These are phyloP conservation scores for Talaromyces sp. DNA, from an alignment of 2,329 filamentous ascomycete genomes.

Conservation along the genomic window DNA sequence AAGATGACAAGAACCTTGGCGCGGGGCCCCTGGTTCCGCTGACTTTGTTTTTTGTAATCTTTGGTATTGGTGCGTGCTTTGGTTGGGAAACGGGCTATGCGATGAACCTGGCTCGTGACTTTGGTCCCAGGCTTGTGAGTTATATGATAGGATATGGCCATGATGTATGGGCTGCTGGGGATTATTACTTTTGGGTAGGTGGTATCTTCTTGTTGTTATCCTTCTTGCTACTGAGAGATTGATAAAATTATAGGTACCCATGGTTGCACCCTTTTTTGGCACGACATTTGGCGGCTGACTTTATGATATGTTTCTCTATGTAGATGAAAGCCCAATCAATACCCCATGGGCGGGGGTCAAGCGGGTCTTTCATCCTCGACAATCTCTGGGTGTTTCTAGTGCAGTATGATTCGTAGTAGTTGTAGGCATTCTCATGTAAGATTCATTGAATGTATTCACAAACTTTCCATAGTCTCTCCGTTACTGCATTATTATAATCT, in stretches of 20 bases:
- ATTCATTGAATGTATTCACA: background rate
- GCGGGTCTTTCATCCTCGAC: background rate
- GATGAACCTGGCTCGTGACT: constrained; percentile 68
- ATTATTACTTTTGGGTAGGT: constrained; percentile 67
- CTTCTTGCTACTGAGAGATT: background rate
- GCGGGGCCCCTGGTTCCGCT: constrained; percentile 56
- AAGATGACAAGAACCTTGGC: constrained; percentile 44
- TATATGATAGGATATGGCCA: constrained; percentile 64
- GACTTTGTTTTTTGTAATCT: constrained; percentile 65
- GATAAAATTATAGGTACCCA: constrained; percentile 52
- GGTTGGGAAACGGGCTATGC: constrained; percentile 74
- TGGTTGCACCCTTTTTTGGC: constrained; percentile 65
- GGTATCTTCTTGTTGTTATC: background rate
- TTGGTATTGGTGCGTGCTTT: constrained; percentile 67
- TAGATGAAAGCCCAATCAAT: constrained; percentile 65
- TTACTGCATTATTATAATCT: background rate
- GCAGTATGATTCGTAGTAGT: background rate
- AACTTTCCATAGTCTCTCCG: background rate
- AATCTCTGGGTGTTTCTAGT: background rate
- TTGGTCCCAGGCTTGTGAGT: constrained; percentile 62
- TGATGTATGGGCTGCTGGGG: constrained; percentile 62
- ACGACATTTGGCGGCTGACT: constrained; percentile 59
- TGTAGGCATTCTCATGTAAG: too few species aligned
- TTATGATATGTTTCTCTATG: constrained; percentile 65
- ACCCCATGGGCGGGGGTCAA: constrained; percentile 60